Evolutionary conservation across 495 filamentous ascomycete species (phyloP).

Genomic region (Collariella sp.): DNA sequence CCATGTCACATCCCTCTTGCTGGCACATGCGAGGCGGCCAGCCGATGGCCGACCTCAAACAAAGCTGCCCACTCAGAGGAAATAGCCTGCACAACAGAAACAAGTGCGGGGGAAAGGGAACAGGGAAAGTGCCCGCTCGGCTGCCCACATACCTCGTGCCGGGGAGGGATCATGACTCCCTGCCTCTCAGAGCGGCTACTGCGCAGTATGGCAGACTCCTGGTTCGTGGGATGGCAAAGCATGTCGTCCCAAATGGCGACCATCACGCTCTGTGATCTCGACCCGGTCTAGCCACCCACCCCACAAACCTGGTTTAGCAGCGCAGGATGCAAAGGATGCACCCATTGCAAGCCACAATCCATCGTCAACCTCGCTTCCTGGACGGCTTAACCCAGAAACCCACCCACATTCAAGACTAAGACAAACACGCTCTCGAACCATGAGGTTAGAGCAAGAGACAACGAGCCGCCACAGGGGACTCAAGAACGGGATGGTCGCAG

Average conservation of each 20-base stretch:
- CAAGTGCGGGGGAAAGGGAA: background rate
- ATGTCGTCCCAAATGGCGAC: background rate
- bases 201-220: background rate
- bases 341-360: background rate
- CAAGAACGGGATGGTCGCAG: constrained; percentile 1
- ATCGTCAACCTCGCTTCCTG: background rate
- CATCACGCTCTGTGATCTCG: background rate
- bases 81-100: background rate
- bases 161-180: background rate
- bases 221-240: background rate
- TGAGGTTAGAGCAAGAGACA: background rate
- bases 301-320: background rate
- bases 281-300: background rate
- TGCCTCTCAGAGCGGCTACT: constrained; percentile 7
- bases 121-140: background rate
- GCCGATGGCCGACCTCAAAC: background rate
- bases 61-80: background rate
- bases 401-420: background rate
- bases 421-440: background rate
- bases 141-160: constrained; percentile 1
- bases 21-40: background rate
- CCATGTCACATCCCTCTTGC: background rate
- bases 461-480: background rate
- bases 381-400: background rate
- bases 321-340: background rate